phyloP scores from a whole-genome alignment of 768 basidiomycete species.

The Macrolepiota albuminosa region DNA sequence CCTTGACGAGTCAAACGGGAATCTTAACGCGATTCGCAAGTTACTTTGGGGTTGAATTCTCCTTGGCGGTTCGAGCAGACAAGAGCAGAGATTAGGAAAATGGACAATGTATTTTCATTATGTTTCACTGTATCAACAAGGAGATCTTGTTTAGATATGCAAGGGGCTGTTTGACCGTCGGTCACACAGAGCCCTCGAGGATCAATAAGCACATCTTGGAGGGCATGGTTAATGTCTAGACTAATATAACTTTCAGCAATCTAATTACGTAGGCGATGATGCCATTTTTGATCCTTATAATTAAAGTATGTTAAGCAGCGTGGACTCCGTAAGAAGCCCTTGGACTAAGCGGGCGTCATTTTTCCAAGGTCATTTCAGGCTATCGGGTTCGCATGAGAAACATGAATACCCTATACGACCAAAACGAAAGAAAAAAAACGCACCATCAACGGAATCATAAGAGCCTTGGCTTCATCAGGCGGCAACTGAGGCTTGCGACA shows the following conservation, averaged over 20 bases:
- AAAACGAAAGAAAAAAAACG: not conserved
- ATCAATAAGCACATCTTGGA: too few species aligned
- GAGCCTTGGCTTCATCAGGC: not conserved
- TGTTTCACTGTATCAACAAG: not conserved
- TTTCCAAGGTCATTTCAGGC: not conserved
- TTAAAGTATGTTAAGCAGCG: too few species aligned
- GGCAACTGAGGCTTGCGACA: slow-evolving; percentile 16
- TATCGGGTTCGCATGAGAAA: not conserved
- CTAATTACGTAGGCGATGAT: too few species aligned
- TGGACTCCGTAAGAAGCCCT: too few species aligned
- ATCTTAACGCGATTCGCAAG: slow-evolving; percentile 12
- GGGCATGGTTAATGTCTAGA: too few species aligned
- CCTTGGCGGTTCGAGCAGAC: not conserved
- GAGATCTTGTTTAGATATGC: not conserved
- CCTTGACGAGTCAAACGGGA: slow-evolving; percentile 4
- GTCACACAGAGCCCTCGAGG: too few species aligned
- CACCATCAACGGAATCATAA: slow-evolving; percentile 8
- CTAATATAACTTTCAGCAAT: too few species aligned
- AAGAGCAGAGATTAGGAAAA: not conserved
- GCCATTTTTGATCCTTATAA: too few species aligned
- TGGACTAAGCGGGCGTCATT: not conserved
- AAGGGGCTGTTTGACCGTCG: not conserved
- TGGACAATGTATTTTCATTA: not conserved
- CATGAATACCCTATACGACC: not conserved
- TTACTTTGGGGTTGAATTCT: slow-evolving; percentile 12